Conservation (phyloP, 2,329 filamentous ascomycete species). For the Fusarium ramigenum region DNA sequence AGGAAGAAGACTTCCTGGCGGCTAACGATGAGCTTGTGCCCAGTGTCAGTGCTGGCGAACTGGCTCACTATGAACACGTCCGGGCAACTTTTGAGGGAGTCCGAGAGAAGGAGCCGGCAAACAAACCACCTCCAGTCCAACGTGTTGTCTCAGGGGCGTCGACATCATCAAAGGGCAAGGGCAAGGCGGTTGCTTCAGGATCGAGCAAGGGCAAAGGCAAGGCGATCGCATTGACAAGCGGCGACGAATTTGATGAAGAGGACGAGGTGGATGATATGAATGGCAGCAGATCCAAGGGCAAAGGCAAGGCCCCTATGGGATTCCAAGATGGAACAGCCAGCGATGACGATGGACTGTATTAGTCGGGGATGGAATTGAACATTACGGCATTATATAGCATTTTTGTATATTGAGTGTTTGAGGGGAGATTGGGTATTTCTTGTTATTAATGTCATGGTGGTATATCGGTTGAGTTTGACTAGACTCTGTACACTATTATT, state of each 20-base stretch:
- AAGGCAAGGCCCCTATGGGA: constrained; percentile 63
- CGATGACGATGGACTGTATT: constrained; percentile 68
- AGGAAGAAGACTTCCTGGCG: constrained; percentile 84
- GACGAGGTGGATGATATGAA: constrained; percentile 47
- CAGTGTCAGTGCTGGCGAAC: constrained; percentile 89
- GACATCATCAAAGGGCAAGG: constrained; percentile 47
- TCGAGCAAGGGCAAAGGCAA: constrained; percentile 47
- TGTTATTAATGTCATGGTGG: constrained; percentile 30
- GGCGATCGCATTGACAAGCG: constrained; percentile 45
- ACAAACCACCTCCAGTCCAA: constrained; percentile 47
- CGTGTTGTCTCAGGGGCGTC: constrained; percentile 43
- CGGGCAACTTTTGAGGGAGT: constrained; percentile 81
- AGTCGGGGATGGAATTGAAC: constrained; percentile 12
- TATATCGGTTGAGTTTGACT: constrained; percentile 27
- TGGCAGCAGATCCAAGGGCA: constrained; percentile 57
- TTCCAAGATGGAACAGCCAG: constrained; percentile 65
- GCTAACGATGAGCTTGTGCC: constrained; percentile 90
- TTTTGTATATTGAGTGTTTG: constrained; percentile 24
- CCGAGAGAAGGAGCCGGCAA: constrained; percentile 50
- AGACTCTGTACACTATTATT: constrained; percentile 22
- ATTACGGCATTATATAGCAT: constrained; percentile 16
- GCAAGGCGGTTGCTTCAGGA: constrained; percentile 41
- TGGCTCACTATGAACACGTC: constrained; percentile 90
- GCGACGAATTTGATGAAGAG: constrained; percentile 48
- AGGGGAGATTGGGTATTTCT: constrained; percentile 20